Percentiles rank a stretch among this genome's conserved stretches.
phyloP scores from a whole-genome alignment of 202 grass and related monocot species.

The Zizania palustris region DNA sequence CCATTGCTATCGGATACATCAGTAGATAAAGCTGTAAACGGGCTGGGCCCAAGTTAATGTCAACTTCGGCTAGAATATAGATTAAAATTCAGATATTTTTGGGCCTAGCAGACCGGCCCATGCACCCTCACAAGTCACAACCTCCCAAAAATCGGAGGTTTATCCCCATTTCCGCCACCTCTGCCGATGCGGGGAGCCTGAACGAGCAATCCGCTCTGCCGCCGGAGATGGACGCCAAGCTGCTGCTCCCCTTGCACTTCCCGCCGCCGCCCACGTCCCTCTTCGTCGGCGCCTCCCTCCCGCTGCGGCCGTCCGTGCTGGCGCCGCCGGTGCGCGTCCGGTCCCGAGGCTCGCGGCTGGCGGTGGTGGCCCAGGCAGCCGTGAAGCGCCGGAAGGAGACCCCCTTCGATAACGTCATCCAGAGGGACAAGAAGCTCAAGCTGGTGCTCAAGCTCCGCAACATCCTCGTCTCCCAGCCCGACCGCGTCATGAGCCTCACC shows the following conservation, averaged over 20 bases:
- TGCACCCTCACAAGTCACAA: no score
- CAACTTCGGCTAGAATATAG: no score
- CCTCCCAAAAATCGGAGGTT: conserved; percentile 19
- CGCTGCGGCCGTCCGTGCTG: conserved; percentile 7
- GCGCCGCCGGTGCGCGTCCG: conserved; percentile 9
- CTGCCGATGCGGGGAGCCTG: conserved; percentile 27
- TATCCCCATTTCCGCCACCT: conserved; percentile 26
- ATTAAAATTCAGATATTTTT: no score
- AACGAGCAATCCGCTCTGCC: neutral
- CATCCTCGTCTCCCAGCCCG: conserved; percentile 71
- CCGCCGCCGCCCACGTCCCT: conserved; percentile 33
- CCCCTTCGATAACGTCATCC: conserved; percentile 88
- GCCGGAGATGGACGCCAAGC: conserved; percentile 48
- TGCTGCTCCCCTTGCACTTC: conserved; percentile 44
- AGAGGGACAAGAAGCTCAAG: conserved; percentile 96
- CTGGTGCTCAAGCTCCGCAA: conserved; percentile 88
- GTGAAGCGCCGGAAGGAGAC: conserved; percentile 89
- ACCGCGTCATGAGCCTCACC: conserved; percentile 84
- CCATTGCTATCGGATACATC: no score
- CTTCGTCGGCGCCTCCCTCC: conserved; percentile 52
- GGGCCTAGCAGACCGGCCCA: no score
- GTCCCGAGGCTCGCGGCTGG: neutral
- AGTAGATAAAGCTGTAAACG: no score
- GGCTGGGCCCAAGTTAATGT: no score
- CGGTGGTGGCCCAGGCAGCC: conserved; percentile 59